Evolutionary conservation across 2,329 filamentous ascomycete species (phyloP), one percentile per base, ranked within the genome.

Genomic region (Lachnellula cervina): DNA sequence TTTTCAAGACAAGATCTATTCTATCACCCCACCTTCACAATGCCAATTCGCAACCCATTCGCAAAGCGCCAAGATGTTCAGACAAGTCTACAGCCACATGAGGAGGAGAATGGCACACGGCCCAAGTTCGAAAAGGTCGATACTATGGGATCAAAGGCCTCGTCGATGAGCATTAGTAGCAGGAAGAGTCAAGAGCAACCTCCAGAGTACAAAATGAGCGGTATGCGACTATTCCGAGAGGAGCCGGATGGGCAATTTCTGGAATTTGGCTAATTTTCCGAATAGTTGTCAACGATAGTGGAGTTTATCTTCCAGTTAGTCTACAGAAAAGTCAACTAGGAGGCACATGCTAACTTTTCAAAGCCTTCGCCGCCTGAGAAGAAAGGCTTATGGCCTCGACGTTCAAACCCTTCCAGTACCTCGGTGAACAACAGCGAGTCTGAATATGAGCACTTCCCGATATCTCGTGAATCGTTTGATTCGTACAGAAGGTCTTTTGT

Each of bases 401-500:
- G 64, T 34, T 64, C 67, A 75, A 77, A 82, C 55, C 68, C 73
- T 13, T 78, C 80, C 9, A 76, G 80, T 54, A 75, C 74, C 44
- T 84, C 82, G 5, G 78, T 75, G 53, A 84, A 80, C 68, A 25
- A 34, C 34, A 82, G 87, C 64, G 77, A 89, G 57, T 84, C 86
- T 66, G 90, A 96, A 59, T 92, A 91, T 65, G 93, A 97, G 70
- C 91, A 88, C 14, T 97, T 97, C 71, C 90, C 88, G 61, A 97
- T 97, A 70, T 96, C 92, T 38, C 83, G 93, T 67, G 94, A 97
- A 74, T 97, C 92, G 2, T 97, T 97, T 69, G 94, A 97, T 71
- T 96, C 92, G 3, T 97, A 97, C 74, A 82, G 94, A 61, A 85
- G 94, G 67, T 97, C 92, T 61, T 97, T 97, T 76, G 93, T 96